A percentile compares a stretch with the other conserved stretches of the same genome.
These are phyloP conservation scores for Calonectria pteridis DNA, from an alignment of 2,329 filamentous ascomycete genomes.

Conservation along the genomic window DNA sequence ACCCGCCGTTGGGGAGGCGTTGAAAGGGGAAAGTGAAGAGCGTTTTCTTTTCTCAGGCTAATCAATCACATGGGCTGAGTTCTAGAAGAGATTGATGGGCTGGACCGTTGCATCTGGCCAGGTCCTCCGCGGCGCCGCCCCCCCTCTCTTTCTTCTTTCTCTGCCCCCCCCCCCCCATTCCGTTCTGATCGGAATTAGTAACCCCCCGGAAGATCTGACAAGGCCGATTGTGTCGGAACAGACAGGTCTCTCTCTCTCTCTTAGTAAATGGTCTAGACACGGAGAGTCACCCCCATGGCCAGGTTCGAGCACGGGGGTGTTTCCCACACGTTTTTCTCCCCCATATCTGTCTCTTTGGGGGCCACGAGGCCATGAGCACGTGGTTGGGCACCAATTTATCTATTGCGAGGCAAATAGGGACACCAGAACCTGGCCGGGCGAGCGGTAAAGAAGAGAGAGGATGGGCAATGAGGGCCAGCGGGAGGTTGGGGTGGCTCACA, in stretches of 20 bases:
- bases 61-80: background rate
- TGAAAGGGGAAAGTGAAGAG: background rate
- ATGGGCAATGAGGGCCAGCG: slow-evolving; percentile 3
- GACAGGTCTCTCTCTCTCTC: background rate
- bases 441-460: slow-evolving; percentile 2
- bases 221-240: background rate
- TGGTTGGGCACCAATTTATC: slow-evolving; percentile 19
- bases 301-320: background rate
- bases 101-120: background rate
- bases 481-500: slow-evolving; percentile 1
- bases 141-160: too few relatives aligned
- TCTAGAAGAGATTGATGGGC: background rate
- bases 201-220: background rate
- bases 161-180: background rate
- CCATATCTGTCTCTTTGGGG: background rate
- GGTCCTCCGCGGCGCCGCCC: background rate
- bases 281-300: background rate
- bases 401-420: background rate
- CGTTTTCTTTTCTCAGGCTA: background rate
- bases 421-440: background rate
- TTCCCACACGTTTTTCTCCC: background rate
- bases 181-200: background rate
- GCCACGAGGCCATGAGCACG: background rate
- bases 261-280: background rate
- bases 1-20: slow-evolving; percentile 6